phyloP scores from a whole-genome alignment of 208 protist genomes.

The Acanthamoeba triangularis region DNA sequence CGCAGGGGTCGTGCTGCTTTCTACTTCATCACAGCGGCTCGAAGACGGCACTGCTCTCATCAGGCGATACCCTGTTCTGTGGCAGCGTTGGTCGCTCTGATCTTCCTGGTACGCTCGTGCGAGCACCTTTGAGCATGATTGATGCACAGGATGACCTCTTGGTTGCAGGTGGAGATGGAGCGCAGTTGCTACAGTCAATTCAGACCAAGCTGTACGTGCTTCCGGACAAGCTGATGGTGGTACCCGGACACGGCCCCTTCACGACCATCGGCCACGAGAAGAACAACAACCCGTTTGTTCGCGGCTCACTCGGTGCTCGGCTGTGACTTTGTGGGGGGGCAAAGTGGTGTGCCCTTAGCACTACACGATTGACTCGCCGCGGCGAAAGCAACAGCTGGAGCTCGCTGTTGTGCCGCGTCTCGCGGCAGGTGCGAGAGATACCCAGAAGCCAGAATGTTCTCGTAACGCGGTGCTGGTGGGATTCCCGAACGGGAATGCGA shows the following conservation, averaged over 20 bases:
- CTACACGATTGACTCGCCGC: too few relatives aligned
- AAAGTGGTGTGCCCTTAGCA: too few relatives aligned
- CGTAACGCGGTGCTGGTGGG: not conserved
- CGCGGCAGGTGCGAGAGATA: not conserved
- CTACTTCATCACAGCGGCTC: not conserved
- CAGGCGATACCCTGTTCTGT: slow-evolving; percentile 48
- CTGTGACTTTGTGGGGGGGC: not conserved
- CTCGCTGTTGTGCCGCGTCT: not conserved
- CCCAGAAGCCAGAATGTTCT: not conserved
- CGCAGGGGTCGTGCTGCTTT: slow-evolving; percentile 52
- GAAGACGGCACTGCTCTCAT: not conserved
- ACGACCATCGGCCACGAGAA: slow-evolving; percentile 51
- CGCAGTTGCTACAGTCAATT: slow-evolving; percentile 12
- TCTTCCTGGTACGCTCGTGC: not conserved
- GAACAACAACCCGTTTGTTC: slow-evolving; percentile 40
- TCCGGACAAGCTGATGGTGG: not conserved
- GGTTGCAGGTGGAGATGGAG: not conserved
- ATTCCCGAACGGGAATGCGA: not conserved
- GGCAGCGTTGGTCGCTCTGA: slow-evolving; percentile 25
- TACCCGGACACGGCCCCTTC: slow-evolving; percentile 15
- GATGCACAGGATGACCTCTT: not conserved
- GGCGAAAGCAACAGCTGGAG: too few relatives aligned
- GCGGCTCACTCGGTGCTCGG: not conserved
- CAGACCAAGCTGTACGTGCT: slow-evolving; percentile 48
- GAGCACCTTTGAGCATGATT: not conserved